Base-by-base conservation (phyloP, 805 yeast genomes). In the Suhomyces sp. region DNA sequence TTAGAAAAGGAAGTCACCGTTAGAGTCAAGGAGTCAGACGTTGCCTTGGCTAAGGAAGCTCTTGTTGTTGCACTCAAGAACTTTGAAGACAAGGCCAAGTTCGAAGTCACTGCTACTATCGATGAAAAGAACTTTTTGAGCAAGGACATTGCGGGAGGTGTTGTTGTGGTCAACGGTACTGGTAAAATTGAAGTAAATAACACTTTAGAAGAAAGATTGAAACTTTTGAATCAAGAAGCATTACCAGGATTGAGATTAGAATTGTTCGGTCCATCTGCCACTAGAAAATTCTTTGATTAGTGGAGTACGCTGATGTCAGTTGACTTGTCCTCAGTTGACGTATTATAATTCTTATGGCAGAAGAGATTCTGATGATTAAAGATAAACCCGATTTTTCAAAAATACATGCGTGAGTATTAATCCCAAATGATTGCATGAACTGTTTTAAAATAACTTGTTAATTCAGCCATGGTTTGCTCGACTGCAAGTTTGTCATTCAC, bases 171-270 rank as follows among this genome's bases (percentile, higher is more conserved):
- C 37, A 85, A 84, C 56, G 75, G 76, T 23, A 60, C 76, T 27
- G 95, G 95, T 36, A 87, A 84, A 67, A 88, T 93, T 48, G 90
- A 83, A 51, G 87, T 93, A 38, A 74, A 86, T 66, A 93, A 93
- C 71, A 90, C 98, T 31, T 75, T 93, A 54, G 96, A 88, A 54
- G 97, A 90, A 72, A 86, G 99, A 68, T 78, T 93, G 55, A 76
- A 81, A 53, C 66, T 93, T 43, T 74, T 93, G 52, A 76, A 84
- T 24, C 84, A 85, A 58, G 86, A 80, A 53, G 84, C 96, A 6
- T 77, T 93, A 48, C 99, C 99, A 31, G 95, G 90, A 36, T 80
- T 93, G 46, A 82, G 98, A 68, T 72, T 85, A 44, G 95, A 90
- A 55, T 68, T 91, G 56, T 93, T 88, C 57, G 95, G 95, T 43